Base-by-base conservation (phyloP, 2,329 filamentous ascomycete genomes). In the Chaetothyriales sp. region DNA sequence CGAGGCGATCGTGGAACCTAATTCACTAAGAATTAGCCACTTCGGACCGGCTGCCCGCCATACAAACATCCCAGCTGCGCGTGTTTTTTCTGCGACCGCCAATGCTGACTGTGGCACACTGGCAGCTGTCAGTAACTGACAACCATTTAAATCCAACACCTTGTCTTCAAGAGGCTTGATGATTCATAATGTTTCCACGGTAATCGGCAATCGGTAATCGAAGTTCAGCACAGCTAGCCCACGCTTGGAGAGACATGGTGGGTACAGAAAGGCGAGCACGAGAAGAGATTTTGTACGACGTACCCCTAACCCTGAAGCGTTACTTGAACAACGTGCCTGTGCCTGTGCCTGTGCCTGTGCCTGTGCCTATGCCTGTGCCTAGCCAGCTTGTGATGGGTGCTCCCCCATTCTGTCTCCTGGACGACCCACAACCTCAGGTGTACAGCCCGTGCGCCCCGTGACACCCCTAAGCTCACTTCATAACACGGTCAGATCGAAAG, bases 401-500 rank as follows among this genome's bases (percentile, higher is more conserved):
- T 25, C 22, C 22, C 22, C 22, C 3, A 6, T 25, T 25, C 22
- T 25, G 22, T 25, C 22, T 25, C 22, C 22, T 25, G 6, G 22
- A 25, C 22, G 22, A 25, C 22, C 22, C 22, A 25, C 22, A 4
- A 25, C 22, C 22, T 25, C n/a, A n/a, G n/a, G n/a, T n/a, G 6
- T 25, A 25, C 22, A 25, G 22, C 22, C 3, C 22, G 22, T 25
- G 9, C 10, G 6, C 44, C 44, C 18, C 9, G 6, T 45, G n/a
- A 7, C 61, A 65, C 61, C 60, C 62, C 60, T 52, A 54, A 44
- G 54, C 49, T 40, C 53, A 51, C 49, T 51, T 49, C 49, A 63
- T 43, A 66, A 43, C 51, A 79, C 62, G 28, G 69, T 73, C 51
- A 81, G 58, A 43, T 73, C 69, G 56, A 65, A 72, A 28, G 69